phyloP scores from a whole-genome alignment of 2,329 filamentous ascomycete species.

The Colletotrichum liaoningense region DNA sequence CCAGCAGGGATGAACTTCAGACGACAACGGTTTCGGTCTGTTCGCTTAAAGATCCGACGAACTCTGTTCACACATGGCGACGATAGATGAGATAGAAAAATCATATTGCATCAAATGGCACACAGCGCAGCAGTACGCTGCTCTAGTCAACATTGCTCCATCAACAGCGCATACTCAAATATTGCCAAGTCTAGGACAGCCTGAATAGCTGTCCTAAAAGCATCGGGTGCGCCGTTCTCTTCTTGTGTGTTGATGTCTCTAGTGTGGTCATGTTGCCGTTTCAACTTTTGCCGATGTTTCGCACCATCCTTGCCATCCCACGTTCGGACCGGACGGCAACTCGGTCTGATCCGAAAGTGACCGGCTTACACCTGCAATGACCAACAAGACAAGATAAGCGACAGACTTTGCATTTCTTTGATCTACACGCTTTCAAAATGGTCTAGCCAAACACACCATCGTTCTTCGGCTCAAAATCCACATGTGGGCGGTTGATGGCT shows the following conservation, averaged over 20 bases:
- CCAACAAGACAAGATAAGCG: background rate
- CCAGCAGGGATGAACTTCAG: background rate
- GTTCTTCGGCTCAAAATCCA: conserved; percentile 24
- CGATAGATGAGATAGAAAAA: background rate
- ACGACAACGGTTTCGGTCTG: background rate
- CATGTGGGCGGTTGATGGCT: conserved; percentile 12
- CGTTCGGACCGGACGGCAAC: background rate
- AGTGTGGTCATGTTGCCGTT: background rate
- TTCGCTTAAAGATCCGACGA: background rate
- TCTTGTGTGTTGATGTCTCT: background rate
- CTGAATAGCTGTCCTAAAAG: background rate
- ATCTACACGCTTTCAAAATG: background rate
- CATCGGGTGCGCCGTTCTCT: background rate
- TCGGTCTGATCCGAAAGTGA: background rate
- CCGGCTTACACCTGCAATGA: background rate
- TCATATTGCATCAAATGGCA: background rate
- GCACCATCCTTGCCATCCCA: background rate
- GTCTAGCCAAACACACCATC: conserved; percentile 21
- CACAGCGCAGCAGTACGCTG: background rate
- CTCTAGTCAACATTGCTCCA: background rate
- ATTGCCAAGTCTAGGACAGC: background rate
- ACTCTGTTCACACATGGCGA: background rate
- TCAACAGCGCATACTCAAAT: background rate
- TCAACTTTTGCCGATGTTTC: background rate
- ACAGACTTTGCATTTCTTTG: background rate